phyloP scores from a whole-genome alignment of 495 filamentous ascomycete genomes.

The Hyaloscypha bicolor region DNA sequence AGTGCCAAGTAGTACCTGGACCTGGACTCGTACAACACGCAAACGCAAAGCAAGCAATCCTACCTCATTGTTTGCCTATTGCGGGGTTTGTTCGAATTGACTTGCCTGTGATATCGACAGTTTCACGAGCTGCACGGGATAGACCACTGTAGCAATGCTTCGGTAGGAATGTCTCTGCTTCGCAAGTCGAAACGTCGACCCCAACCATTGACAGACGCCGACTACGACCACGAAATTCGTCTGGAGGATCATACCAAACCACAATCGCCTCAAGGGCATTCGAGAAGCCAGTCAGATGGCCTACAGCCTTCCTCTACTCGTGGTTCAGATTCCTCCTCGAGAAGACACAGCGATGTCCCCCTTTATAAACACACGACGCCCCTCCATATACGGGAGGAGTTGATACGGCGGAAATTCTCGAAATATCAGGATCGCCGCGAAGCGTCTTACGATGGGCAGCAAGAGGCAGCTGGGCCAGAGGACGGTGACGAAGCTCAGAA shows the following conservation, averaged over 20 bases:
- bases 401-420: conserved; percentile 60
- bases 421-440: conserved; percentile 60
- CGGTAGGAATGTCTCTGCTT: conserved; percentile 29
- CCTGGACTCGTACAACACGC: neutral
- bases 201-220: conserved; percentile 48
- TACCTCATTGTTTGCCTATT: neutral
- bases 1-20: neutral
- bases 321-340: conserved; percentile 26
- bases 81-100: neutral
- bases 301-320: conserved; percentile 5
- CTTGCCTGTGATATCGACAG: conserved; percentile 18
- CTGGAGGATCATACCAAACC: conserved; percentile 52
- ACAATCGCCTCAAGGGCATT: neutral
- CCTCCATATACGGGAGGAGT: conserved; percentile 44
- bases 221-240: conserved; percentile 64
- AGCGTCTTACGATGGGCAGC: conserved; percentile 31
- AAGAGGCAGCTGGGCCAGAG: conserved; percentile 24
- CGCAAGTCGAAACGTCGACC: conserved; percentile 43
- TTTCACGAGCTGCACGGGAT: neutral
- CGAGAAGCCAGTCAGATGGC: conserved; percentile 18
- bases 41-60: neutral
- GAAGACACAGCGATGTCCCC: conserved; percentile 29
- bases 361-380: conserved; percentile 21
- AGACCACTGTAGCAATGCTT: conserved; percentile 16
- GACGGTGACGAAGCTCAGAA: conserved; percentile 14